Evolutionary conservation across 495 filamentous ascomycete genomes (phyloP).

Genomic region (Entonaema liquescens): DNA sequence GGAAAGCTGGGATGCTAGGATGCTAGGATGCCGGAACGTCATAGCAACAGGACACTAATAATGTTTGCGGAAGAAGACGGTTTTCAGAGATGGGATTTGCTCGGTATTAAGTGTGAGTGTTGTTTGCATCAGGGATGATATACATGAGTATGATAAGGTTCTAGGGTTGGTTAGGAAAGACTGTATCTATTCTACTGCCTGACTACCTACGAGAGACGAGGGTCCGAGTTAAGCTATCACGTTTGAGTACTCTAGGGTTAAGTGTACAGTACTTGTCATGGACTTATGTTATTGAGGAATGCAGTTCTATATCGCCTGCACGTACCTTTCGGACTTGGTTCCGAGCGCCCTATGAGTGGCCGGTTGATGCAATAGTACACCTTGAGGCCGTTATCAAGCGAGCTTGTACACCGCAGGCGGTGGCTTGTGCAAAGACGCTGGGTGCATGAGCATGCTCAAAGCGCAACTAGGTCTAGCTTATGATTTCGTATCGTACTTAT

Average conservation of each 20-base stretch:
- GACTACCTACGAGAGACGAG: background rate
- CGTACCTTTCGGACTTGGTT: constrained; percentile 15
- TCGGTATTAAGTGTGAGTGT: constrained; percentile 17
- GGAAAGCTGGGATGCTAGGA: constrained; percentile 1
- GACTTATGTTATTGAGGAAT: background rate
- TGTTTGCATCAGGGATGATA: constrained; percentile 1
- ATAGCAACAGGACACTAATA: constrained; percentile 8
- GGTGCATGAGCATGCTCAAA: background rate
- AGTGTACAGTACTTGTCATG: constrained; percentile 9
- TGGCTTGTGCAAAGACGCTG: constrained; percentile 14
- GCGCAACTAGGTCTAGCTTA: background rate
- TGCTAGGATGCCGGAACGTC: constrained; percentile 13
- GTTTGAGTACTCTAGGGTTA: background rate
- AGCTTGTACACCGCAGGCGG: constrained; percentile 12
- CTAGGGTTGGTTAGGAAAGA: background rate
- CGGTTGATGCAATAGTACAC: constrained; percentile 3
- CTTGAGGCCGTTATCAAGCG: constrained; percentile 21
- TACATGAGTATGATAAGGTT: constrained; percentile 6
- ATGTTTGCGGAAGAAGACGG: background rate
- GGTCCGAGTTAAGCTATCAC: background rate
- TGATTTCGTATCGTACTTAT: background rate
- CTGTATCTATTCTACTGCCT: background rate
- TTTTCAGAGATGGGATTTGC: constrained; percentile 8
- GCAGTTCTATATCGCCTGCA: constrained; percentile 4
- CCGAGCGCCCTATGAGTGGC: constrained; percentile 12